These are phyloP conservation scores for Linnemannia exigua DNA, from an alignment of 192 early-diverging fungal species.

Conservation along the genomic window DNA sequence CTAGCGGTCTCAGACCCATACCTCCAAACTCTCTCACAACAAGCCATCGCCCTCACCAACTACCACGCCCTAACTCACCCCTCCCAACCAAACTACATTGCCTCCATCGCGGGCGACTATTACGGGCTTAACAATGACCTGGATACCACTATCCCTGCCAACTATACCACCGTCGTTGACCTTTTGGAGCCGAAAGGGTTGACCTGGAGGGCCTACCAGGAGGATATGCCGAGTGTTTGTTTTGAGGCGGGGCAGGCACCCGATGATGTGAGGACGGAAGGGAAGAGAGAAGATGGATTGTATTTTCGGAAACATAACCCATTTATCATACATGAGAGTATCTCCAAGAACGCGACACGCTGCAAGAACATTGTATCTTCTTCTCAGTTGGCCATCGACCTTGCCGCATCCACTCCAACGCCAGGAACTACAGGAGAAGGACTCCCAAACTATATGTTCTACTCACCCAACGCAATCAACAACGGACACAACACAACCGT, in stretches of 20 bases:
- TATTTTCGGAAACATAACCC: conserved; percentile 83
- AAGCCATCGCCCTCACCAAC: conserved; percentile 67
- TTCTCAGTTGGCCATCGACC: conserved; percentile 67
- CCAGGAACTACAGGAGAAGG: background rate
- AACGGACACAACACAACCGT: conserved; percentile 68
- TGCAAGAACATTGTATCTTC: conserved; percentile 72
- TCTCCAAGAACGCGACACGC: conserved; percentile 65
- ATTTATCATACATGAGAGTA: conserved; percentile 70
- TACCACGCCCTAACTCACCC: conserved; percentile 71
- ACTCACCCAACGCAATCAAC: conserved; percentile 70
- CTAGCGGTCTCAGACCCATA: conserved; percentile 14
- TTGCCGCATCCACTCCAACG: conserved; percentile 11
- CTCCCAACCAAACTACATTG: conserved; percentile 83
- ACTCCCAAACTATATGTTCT: conserved; percentile 36
- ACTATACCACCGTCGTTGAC: conserved; percentile 60
- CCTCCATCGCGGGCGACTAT: conserved; percentile 63
- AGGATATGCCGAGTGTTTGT: conserved; percentile 68
- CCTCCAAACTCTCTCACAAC: background rate
- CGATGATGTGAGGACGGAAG: background rate
- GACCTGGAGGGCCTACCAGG: conserved; percentile 77
- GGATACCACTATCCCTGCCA: conserved; percentile 58
- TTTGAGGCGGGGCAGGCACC: conserved; percentile 7
- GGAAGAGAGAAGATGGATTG: background rate
- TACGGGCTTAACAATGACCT: conserved; percentile 62
- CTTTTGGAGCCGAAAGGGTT: conserved; percentile 66